Base-by-base conservation (phyloP, 2,329 filamentous ascomycete species). In the Pseudocercospora vitis region DNA sequence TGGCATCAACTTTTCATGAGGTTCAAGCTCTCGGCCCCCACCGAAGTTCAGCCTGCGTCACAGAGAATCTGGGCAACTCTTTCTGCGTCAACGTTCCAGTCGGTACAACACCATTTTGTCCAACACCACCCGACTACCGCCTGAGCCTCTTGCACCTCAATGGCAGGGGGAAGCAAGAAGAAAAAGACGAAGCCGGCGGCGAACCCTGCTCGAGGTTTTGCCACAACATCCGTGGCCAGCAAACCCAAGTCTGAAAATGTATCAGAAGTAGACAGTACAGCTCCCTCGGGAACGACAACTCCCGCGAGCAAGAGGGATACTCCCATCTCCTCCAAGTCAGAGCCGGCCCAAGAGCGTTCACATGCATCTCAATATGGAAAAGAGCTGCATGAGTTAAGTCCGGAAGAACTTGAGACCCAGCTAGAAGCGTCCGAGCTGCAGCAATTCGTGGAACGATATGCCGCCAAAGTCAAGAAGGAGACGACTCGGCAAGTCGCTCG, bases 361-460 rank as follows among this genome's bases (percentile, higher is more conserved):
- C 18, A 8, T 45, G 44, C 42, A 59, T 9, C 24, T 14, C 19
- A 23, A 4, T 31, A 44, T 14, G 31, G 19, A 9, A 56, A 61
- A 50, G 71, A 75, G 42, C 68, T 78, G 48, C 74, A 82, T 50
- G 75, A 81, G 23, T 73, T 92, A 60, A 89, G 83, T 45, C 87
- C 92, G 1, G 92, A 96, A 68, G 89, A 97, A 70, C 87, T 96
- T 48, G 94, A 96, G 68, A 85, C 78, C 59, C 89, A 95, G 65
- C 81, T 97, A 12, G 90, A 96, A 69, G 87, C 91, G 64, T 87
- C 90, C n/a, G 90, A 95, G 65, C 77, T 99, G 31, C 91, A 97
- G 70, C 74, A 89, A 18, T 75, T 96, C 4, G 86, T 97, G 12
- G 92, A 97, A 59, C 94, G 91, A 67, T 77, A 92, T 71, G 86